Base-by-base conservation (phyloP, 148 eudicot species). In the Vaccinium corymbosum region DNA sequence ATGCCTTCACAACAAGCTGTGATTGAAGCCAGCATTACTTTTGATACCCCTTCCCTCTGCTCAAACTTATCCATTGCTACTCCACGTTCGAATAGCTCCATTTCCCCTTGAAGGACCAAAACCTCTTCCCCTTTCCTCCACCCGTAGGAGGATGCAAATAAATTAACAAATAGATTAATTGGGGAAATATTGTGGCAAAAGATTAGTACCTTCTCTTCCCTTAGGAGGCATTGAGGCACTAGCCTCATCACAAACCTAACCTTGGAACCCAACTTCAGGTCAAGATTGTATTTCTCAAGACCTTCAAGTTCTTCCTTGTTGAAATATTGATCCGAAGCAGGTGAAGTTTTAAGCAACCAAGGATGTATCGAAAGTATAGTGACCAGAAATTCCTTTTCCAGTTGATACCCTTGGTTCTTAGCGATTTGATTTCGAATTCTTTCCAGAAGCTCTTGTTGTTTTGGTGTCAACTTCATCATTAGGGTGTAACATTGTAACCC, bases 101-200 rank as follows among this genome's bases (percentile, higher is more conserved):
- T 91, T 50, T 96, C 98, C 6, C 99, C 99, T 80, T 89, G 91
- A 64, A 96, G 91, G 59, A 94, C 99, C 13, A 96, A 90, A 13
- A 94, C 94, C 84, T 96, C 99, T 52, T 90, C 87, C 22, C 98
- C 97, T 88, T 91, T 94, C 70, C 83, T 85, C 98, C 98, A 96
- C 61, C 97, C 95, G 49, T 87, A 93, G 81, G 90, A 89, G 80
- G 83, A 84, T 87, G 89, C 91, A 17, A 96, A 93, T 59, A 92
- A 88, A 68, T 91, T 91, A 15, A 96, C 51, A 25, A 96, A 94
- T 0, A 96, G 94, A 50, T 89, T 94, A 61, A 96, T 96, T 7
- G 99, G 99, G 7, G 99, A 95, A 72, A 96, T 94, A 84, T 96
- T 96, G 88, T 93, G 99, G 89, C 99, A 96, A 80, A 96, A 96